A percentile compares a stretch with the other conserved stretches of the same genome.
Evolutionary conservation across 148 eudicot genomes (phyloP).

Genomic region (Fagopyrum homotropicum): DNA sequence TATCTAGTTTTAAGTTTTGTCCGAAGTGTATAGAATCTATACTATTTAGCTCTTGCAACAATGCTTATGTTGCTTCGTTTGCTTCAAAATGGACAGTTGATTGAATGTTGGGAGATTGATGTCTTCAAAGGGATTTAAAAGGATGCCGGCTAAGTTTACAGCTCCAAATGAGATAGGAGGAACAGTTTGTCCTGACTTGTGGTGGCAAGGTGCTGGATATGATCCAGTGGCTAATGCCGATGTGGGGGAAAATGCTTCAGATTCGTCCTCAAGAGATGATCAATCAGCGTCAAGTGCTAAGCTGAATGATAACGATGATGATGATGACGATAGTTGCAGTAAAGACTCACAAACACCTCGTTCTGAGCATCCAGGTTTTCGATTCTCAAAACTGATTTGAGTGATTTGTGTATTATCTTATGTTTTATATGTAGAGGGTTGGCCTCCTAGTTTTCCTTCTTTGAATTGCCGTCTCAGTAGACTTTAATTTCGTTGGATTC

Average conservation of each 20-base stretch:
- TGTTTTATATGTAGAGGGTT: background rate
- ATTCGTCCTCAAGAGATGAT: slow-evolving; percentile 50
- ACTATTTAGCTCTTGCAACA: background rate
- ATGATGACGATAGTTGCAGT: slow-evolving; percentile 21
- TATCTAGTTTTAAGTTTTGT: background rate
- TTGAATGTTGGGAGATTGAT: background rate
- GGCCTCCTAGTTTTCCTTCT: background rate
- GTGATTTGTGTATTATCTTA: background rate
- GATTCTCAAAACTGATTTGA: background rate
- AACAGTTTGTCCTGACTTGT: slow-evolving; percentile 38
- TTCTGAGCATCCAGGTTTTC: slow-evolving; percentile 37
- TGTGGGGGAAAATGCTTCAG: slow-evolving; percentile 40
- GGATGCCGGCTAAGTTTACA: slow-evolving; percentile 63
- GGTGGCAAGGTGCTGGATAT: slow-evolving; percentile 57
- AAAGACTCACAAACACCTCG: slow-evolving; percentile 38
- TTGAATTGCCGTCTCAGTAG: background rate
- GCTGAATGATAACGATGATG: slow-evolving; percentile 49
- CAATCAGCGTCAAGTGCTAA: slow-evolving; percentile 50
- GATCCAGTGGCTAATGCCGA: slow-evolving; percentile 29
- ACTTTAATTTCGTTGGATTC: background rate
- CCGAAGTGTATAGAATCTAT: background rate
- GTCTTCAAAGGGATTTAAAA: slow-evolving; percentile 21
- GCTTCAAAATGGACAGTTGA: background rate
- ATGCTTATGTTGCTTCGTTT: background rate
- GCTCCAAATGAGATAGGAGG: slow-evolving; percentile 27